Percentiles rank a stretch among this genome's conserved stretches.
Conservation (phyloP, 768 basidiomycete genomes). For the Mycena chlorophos region DNA sequence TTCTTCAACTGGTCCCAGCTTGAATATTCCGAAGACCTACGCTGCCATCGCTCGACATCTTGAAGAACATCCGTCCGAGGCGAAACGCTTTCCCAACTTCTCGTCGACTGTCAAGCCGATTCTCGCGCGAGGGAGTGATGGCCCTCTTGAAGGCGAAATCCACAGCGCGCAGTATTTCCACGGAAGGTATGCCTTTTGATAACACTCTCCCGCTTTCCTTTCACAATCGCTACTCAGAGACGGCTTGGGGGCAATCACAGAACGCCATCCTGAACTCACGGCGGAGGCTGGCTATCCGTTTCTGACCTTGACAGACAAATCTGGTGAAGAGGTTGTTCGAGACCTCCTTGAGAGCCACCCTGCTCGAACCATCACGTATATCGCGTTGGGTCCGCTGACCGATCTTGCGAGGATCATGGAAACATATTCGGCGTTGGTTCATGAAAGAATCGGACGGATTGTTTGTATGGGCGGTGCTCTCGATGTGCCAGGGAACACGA, state of each 20-base stretch:
- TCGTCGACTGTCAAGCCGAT: constrained; percentile 52
- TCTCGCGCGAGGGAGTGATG: constrained; percentile 60
- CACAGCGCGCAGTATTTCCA: constrained; percentile 86
- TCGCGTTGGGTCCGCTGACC: constrained; percentile 76
- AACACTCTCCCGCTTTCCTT: not conserved
- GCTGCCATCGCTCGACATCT: constrained; percentile 63
- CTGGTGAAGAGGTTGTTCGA: constrained; percentile 55
- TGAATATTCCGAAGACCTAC: constrained; percentile 77
- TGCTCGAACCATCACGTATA: constrained; percentile 61
- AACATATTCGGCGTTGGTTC: constrained; percentile 52
- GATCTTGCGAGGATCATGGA: constrained; percentile 72
- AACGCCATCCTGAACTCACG: constrained; percentile 67
- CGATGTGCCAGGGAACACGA: constrained; percentile 88
- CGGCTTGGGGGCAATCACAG: constrained; percentile 61
- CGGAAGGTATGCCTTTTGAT: constrained; percentile 52
- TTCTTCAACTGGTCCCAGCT: constrained; percentile 37
- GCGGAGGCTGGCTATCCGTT: constrained; percentile 34
- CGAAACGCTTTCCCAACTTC: constrained; percentile 63
- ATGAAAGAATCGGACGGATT: constrained; percentile 65
- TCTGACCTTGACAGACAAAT: constrained; percentile 44
- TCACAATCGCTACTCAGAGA: constrained; percentile 46
- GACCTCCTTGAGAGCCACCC: constrained; percentile 55
- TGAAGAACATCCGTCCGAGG: constrained; percentile 52
- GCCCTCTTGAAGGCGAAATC: constrained; percentile 68
- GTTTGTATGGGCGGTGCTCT: constrained; percentile 93